Conservation (phyloP, 768 basidiomycete genomes). For the Russula olivacea region DNA sequence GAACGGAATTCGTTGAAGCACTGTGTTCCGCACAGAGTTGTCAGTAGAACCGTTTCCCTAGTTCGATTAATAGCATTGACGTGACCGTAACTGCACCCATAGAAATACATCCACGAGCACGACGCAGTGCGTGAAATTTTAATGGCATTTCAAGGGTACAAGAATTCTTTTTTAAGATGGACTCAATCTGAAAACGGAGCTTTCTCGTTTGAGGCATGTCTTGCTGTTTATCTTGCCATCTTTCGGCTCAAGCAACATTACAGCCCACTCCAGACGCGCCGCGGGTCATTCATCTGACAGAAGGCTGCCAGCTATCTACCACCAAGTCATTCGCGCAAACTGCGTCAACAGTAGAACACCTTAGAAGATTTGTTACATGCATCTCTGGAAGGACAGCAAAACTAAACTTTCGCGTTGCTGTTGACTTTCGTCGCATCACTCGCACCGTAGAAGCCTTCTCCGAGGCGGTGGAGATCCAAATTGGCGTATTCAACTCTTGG, state of each 20-base stretch:
- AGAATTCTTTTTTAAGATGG: constrained; percentile 49
- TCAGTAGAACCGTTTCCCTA: background rate
- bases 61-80: constrained; percentile 27
- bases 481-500: constrained; percentile 59
- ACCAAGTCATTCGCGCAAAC: constrained; percentile 50
- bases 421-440: constrained; percentile 31
- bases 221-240: constrained; percentile 15
- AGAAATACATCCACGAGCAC: constrained; percentile 70
- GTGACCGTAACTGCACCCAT: background rate
- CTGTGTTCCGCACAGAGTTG: background rate
- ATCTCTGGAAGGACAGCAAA: constrained; percentile 36
- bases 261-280: constrained; percentile 52
- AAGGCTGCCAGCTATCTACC: constrained; percentile 59
- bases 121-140: constrained; percentile 74
- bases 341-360: constrained; percentile 55
- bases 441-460: constrained; percentile 78
- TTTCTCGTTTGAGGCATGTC: constrained; percentile 31
- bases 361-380: constrained; percentile 54
- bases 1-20: constrained; percentile 28
- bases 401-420: constrained; percentile 23
- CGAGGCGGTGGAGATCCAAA: constrained; percentile 60
- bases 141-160: constrained; percentile 67
- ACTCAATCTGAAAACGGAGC: constrained; percentile 26
- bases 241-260: background rate
- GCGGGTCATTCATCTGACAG: constrained; percentile 60